Evolutionary conservation across 1,139 yeast genomes (phyloP), one percentile per base, ranked within the genome.

Genomic region (Candida pseudoviswanathii): DNA sequence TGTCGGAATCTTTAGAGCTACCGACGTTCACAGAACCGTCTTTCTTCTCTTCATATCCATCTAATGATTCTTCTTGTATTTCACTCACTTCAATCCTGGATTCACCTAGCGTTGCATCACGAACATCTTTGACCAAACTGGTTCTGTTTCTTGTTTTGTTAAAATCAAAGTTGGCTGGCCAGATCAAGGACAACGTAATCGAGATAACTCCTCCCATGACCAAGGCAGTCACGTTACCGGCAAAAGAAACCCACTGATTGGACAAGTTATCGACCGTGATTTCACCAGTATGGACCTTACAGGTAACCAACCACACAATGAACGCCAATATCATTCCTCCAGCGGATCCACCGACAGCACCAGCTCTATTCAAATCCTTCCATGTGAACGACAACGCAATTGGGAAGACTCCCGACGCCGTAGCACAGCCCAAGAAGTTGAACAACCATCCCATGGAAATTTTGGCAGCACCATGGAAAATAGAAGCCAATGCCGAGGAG

Each of bases 391-490:
- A 62, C 40, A 72, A 62, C 0, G 70, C 69, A 45, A 75, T 71
- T 22, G 78, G 78, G 54, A 74, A 65, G 3, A 72, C 75, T 45
- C 80, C 80, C 24, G 71, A 65, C 41, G 74, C 53, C 1, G 56
- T 53, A 6, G 51, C 51, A 31, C 48, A 43, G 66, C 77, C 77
- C 34, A 72, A 61, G 58, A 77, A 77, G 59, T 74, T 68, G 59
- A 75, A 71, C 45, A 72, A 55, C 72, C 74, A 72, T 10, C 75
- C 74, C 54, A 51, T 53, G 22, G 46, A 33, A 10, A 53, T 53
- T 21, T 48, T 48, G 10, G 55, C 67, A 50, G 75, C 71, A 27
- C 67, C 66, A 47, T 75, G 71, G 54, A 77, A 67, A 16, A 16
- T n/a, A 76, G 24, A 73, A 66, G 5, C 78, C 77, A 36, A 76